phyloP scores from a whole-genome alignment of 2,329 filamentous ascomycete genomes.

The Aquanectria penicillioides region DNA sequence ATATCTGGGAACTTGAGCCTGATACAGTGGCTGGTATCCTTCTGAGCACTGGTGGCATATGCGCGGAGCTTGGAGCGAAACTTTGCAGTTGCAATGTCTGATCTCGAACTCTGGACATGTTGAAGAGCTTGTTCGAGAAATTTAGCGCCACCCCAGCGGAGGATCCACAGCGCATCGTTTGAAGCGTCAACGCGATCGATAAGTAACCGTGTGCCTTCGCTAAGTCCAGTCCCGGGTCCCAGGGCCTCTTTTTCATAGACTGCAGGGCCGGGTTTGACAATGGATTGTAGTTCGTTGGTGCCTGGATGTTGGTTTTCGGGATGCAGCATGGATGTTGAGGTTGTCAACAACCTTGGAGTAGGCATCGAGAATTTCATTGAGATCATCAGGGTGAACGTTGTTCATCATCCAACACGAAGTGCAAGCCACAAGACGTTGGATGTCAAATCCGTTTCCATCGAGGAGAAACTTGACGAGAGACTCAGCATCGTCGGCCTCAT shows the following conservation, averaged over 20 bases:
- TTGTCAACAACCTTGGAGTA: conserved; percentile 55
- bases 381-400: conserved; percentile 49
- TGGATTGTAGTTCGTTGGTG: conserved; percentile 42
- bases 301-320: conserved; percentile 51
- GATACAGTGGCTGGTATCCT: conserved; percentile 65
- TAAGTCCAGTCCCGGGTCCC: conserved; percentile 36
- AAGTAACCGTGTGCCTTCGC: conserved; percentile 53
- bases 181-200: conserved; percentile 34
- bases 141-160: conserved; percentile 63
- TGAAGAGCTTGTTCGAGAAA: conserved; percentile 58
- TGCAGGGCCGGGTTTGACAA: conserved; percentile 48
- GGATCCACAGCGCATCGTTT: conserved; percentile 57
- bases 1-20: conserved; percentile 61
- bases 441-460: conserved; percentile 57
- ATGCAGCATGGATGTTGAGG: conserved; percentile 57
- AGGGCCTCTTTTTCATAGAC: conserved; percentile 44
- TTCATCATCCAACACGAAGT: conserved; percentile 56
- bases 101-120: conserved; percentile 40
- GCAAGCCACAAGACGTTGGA: conserved; percentile 53
- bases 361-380: conserved; percentile 50
- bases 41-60: conserved; percentile 67
- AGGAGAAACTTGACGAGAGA: conserved; percentile 54
- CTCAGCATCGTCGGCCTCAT: conserved; percentile 57
- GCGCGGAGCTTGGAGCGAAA: conserved; percentile 56
- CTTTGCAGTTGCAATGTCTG: conserved; percentile 41